Conservation (phyloP, 2,329 filamentous ascomycete genomes). For the Sclerotinia sclerotiorum region DNA sequence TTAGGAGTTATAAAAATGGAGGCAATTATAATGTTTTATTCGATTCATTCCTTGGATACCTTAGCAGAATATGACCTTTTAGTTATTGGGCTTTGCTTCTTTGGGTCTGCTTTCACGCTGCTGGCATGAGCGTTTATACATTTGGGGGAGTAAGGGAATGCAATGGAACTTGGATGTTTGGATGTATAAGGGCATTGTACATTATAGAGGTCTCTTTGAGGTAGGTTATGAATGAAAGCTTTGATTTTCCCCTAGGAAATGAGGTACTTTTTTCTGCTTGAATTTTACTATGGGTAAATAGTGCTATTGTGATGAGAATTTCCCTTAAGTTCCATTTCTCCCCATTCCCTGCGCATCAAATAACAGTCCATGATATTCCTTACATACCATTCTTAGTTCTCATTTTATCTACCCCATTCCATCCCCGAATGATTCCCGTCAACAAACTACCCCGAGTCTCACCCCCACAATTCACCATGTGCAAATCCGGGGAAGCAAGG, state of each 20-base stretch:
- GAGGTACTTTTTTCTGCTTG: neutral
- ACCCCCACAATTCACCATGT: slow-evolving; percentile 1
- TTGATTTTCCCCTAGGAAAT: neutral
- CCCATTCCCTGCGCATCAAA: neutral
- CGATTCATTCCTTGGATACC: slow-evolving; percentile 8
- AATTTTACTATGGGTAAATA: neutral
- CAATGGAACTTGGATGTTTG: neutral
- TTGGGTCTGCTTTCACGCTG: slow-evolving; percentile 13
- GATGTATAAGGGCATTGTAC: neutral
- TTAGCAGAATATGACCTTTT: slow-evolving; percentile 1
- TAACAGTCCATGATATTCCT: neutral
- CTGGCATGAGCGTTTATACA: slow-evolving; percentile 16
- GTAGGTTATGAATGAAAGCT: slow-evolving; percentile 13
- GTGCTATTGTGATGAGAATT: neutral
- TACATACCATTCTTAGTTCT: neutral
- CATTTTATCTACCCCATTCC: neutral
- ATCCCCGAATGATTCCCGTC: neutral
- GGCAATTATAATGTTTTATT: slow-evolving; percentile 12
- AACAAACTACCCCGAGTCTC: slow-evolving; percentile 3
- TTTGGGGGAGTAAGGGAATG: neutral
- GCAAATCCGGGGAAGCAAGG: slow-evolving; percentile 15
- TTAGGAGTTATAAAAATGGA: slow-evolving; percentile 18
- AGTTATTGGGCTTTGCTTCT: slow-evolving; percentile 14
- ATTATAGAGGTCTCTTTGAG: slow-evolving; percentile 3
- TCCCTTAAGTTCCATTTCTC: too few species aligned